Evolutionary conservation across 1,284 basidiomycete species (phyloP), one percentile per base, ranked within the genome.

Genomic region (Cutaneotrichosporon cyanovorans): DNA sequence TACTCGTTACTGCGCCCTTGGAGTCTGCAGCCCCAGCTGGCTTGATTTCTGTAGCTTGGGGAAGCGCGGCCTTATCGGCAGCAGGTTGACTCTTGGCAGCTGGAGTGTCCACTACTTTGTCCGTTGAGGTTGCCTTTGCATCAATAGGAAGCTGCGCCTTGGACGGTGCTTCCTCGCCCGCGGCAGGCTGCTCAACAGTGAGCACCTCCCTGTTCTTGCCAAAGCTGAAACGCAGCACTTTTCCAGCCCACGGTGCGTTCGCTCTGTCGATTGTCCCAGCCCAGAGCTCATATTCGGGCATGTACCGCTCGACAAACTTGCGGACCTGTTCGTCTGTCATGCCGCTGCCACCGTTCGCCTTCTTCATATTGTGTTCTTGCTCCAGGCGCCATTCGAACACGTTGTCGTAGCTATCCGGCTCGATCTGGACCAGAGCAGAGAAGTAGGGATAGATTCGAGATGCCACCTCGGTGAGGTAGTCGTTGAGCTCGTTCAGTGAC

Each of bases 361-460:
- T 74, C 67, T 89, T 93, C 88, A 93, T 92, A 42, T 78, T 62
- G 51, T 85, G 85, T 60, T 95, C 90, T 68, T 92, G 89, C 65
- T 93, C 77, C 31, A 85, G 69, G 18, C 89, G 76, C 90, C 89
- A 92, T 10, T 45, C 34, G 55, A 71, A 67, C 25, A 72, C 61
- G 46, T 64, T 55, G 19, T 65, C 58, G 44, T 61, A 63, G 11
- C 50, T 56, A 25, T 53, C 46, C 12, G 66, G 66, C 39, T 61
- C 55, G 40, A 69, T 50, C 35, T 59, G 55, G 16, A 69, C 51
- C 18, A 66, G 53, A 0, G 53, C 56, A 11, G 45, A 25, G 51
- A 69, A 66, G 20, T 28, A 46, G 10, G 53, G 50, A 46, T 66
- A 63, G 11, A 68, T 46, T 12, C 47, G 40, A 12, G 18, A n/a